Percentiles rank a stretch among this genome's conserved stretches.
Evolutionary conservation across 768 basidiomycete genomes (phyloP).

Genomic region (Amanita pallidorosea): DNA sequence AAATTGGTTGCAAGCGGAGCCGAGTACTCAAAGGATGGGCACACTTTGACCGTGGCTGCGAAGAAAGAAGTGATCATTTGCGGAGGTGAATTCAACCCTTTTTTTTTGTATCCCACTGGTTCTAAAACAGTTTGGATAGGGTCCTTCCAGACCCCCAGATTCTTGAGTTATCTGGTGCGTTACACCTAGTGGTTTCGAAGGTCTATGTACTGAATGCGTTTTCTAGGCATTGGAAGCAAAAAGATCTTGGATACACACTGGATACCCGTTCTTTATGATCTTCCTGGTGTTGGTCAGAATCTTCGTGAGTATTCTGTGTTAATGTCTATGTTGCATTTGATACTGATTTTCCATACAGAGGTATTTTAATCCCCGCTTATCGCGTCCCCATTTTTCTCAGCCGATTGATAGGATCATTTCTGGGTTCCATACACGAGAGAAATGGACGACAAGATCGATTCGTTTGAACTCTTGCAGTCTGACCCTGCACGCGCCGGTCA

Average conservation of each 20-base stretch:
- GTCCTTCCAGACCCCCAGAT: constrained; percentile 19
- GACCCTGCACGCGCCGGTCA: constrained; percentile 6
- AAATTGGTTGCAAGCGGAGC: constrained; percentile 7
- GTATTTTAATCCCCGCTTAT: not conserved
- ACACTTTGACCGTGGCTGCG: constrained; percentile 19
- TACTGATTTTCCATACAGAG: not conserved
- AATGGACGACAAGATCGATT: constrained; percentile 16
- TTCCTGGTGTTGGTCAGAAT: constrained; percentile 34
- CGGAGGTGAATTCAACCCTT: constrained; percentile 10
- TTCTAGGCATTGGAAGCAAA: constrained; percentile 23
- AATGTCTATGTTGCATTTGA: not conserved
- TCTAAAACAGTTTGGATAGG: constrained; percentile 5
- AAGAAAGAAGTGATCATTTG: constrained; percentile 31
- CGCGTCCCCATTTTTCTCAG: not conserved
- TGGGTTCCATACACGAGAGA: constrained; percentile 8
- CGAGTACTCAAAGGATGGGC: constrained; percentile 5
- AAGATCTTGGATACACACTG: constrained; percentile 15
- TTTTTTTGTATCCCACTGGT: not conserved
- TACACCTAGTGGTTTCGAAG: not conserved
- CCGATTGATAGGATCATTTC: constrained; percentile 16
- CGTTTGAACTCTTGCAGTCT: constrained; percentile 8
- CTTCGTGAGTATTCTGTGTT: constrained; percentile 8
- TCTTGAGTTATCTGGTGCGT: constrained; percentile 34
- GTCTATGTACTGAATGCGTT: not conserved
- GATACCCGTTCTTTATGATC: constrained; percentile 19